Conservation (phyloP, 306 rosid genomes). For the Casuarina cunninghamiana region DNA sequence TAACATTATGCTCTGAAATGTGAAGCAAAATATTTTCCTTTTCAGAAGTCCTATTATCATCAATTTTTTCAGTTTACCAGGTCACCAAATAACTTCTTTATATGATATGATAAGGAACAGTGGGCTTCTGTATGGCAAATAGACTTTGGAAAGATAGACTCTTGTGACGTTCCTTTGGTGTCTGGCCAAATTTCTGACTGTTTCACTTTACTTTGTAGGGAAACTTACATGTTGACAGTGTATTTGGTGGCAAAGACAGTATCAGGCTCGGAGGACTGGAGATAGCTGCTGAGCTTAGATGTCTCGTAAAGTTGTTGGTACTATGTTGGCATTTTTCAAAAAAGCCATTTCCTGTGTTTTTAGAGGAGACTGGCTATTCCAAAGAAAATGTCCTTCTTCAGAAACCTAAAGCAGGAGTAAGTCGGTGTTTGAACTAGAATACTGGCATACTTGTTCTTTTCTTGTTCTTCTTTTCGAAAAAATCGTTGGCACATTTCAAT, state of each 20-base stretch:
- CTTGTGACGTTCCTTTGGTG: neutral
- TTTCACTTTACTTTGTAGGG: slow-evolving; percentile 50
- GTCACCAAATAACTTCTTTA: neutral
- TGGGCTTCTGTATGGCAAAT: neutral
- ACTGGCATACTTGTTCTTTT: neutral
- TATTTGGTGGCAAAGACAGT: slow-evolving; percentile 81
- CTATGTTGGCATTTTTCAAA: slow-evolving; percentile 95
- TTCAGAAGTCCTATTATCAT: neutral
- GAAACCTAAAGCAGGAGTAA: slow-evolving; percentile 94
- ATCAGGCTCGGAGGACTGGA: slow-evolving; percentile 64
- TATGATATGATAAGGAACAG: neutral
- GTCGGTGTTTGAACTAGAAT: slow-evolving; percentile 34
- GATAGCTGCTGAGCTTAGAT: slow-evolving; percentile 63
- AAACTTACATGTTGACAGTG: slow-evolving; percentile 64
- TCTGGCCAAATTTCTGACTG: slow-evolving; percentile 21
- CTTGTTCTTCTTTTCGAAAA: neutral
- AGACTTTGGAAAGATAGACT: neutral
- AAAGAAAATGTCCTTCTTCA: slow-evolving; percentile 79
- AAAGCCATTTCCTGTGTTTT: slow-evolving; percentile 73
- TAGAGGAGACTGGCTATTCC: slow-evolving; percentile 80
- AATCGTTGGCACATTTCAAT: neutral
- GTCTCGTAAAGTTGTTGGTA: slow-evolving; percentile 72
- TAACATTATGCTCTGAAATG: neutral
- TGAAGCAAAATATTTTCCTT: neutral
- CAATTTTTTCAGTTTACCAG: neutral